Evolutionary conservation across 441 rosid species (phyloP).

Genomic region (Oxalis stricta): DNA sequence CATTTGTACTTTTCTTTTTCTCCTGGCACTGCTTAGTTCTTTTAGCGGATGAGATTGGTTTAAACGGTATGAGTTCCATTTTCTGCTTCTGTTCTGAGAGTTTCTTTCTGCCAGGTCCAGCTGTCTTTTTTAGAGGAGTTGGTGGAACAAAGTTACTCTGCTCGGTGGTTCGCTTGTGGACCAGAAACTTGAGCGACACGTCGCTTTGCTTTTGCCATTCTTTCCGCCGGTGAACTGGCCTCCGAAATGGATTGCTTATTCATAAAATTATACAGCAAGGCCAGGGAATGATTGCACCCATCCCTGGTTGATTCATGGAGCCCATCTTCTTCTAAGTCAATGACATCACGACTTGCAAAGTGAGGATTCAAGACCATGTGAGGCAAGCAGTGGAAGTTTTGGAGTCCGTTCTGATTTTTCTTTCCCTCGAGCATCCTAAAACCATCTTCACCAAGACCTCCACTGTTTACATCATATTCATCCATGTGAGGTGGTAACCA

Average conservation of each 20-base stretch:
- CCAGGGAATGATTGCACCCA: conserved; percentile 9
- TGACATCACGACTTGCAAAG: conserved; percentile 7
- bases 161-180: conserved; percentile 11
- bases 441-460: conserved; percentile 8
- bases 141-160: conserved; percentile 20
- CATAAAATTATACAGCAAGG: conserved; percentile 10
- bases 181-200: conserved; percentile 13
- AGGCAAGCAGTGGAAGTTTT: conserved; percentile 14
- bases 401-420: conserved; percentile 28
- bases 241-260: conserved; percentile 16
- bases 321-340: conserved; percentile 5
- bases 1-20: conserved; percentile 13
- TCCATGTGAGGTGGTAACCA: conserved; percentile 17
- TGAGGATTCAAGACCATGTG: conserved; percentile 12
- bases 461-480: conserved; percentile 16
- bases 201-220: conserved; percentile 12
- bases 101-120: conserved; percentile 13
- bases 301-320: conserved; percentile 6
- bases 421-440: conserved; percentile 31
- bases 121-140: conserved; percentile 19
- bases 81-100: conserved; percentile 18
- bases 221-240: conserved; percentile 11
- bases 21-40: conserved; percentile 17
- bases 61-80: conserved; percentile 12
- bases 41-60: conserved; percentile 14